Evolutionary conservation across 179 eudicot genomes (phyloP).

Genomic region (Silene noctiflora): DNA sequence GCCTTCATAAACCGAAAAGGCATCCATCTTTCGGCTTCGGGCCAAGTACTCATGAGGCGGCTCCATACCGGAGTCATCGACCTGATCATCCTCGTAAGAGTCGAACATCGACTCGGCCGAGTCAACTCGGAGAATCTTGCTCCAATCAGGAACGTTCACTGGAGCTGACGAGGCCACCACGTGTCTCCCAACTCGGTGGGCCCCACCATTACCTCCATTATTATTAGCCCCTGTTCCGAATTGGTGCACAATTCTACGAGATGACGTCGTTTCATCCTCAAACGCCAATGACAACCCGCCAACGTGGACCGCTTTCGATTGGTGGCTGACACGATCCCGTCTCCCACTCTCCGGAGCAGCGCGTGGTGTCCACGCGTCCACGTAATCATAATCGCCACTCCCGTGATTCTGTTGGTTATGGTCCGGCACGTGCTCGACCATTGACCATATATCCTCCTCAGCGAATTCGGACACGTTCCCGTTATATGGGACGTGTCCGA

Average conservation of each 20-base stretch:
- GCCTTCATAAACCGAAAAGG: conserved; percentile 75
- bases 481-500: neutral
- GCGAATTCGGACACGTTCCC: conserved; percentile 24
- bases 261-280: conserved; percentile 33
- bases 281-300: conserved; percentile 44
- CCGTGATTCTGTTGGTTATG: neutral
- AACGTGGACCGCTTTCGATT: conserved; percentile 18
- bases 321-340: conserved; percentile 3
- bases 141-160: conserved; percentile 49
- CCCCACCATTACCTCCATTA: conserved; percentile 15
- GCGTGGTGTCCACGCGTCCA: conserved; percentile 33
- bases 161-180: conserved; percentile 51
- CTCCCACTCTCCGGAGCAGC: conserved; percentile 25
- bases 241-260: conserved; percentile 38
- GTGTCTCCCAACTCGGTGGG: conserved; percentile 19
- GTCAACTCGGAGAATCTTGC: conserved; percentile 39
- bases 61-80: conserved; percentile 40
- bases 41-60: conserved; percentile 94
- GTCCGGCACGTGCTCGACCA: conserved; percentile 24
- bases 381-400: neutral
- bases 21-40: conserved; percentile 47
- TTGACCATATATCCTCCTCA: conserved; percentile 45
- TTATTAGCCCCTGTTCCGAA: conserved; percentile 15
- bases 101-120: conserved; percentile 39
- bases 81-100: conserved; percentile 52